Conservation (phyloP, 257 asterid species). For the Lithospermum erythrorhizon region DNA sequence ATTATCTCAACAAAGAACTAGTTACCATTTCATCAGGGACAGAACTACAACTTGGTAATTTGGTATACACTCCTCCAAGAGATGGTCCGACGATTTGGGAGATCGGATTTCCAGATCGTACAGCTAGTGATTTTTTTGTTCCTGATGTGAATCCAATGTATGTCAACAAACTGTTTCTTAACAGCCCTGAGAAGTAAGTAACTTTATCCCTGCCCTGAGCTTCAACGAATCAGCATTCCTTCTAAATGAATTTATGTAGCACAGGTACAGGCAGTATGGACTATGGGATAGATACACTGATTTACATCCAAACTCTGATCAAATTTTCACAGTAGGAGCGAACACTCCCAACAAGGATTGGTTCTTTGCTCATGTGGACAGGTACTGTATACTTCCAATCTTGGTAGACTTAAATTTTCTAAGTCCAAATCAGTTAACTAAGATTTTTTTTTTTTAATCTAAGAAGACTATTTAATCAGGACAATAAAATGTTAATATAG, state of each 20-base stretch:
- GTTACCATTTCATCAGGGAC: conserved; percentile 36
- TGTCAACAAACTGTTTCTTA: conserved; percentile 36
- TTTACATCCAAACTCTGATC: conserved; percentile 28
- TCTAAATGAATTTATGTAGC: neutral
- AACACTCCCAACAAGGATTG: conserved; percentile 42
- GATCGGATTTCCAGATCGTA: conserved; percentile 43
- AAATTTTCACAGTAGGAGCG: conserved; percentile 33
- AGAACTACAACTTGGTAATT: conserved; percentile 29
- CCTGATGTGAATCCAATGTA: conserved; percentile 45
- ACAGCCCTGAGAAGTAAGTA: conserved; percentile 46
- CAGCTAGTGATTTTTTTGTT: conserved; percentile 27
- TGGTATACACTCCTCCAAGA: conserved; percentile 30
- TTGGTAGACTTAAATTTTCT: too few relatives aligned
- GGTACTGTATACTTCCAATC: conserved; percentile 16
- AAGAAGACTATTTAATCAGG: neutral
- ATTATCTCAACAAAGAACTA: conserved; percentile 25
- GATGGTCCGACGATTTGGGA: conserved; percentile 44
- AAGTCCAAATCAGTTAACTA: neutral
- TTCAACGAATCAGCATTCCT: neutral
- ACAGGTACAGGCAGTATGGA: conserved; percentile 45
- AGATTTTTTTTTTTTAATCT: too few relatives aligned
- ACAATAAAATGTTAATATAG: neutral
- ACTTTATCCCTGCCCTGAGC: neutral
- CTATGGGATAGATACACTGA: conserved; percentile 57
- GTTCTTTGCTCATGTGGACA: conserved; percentile 52